Evolutionary conservation across 2,329 filamentous ascomycete species (phyloP), one percentile per base, ranked within the genome.

Genomic region (Graphium sp.): DNA sequence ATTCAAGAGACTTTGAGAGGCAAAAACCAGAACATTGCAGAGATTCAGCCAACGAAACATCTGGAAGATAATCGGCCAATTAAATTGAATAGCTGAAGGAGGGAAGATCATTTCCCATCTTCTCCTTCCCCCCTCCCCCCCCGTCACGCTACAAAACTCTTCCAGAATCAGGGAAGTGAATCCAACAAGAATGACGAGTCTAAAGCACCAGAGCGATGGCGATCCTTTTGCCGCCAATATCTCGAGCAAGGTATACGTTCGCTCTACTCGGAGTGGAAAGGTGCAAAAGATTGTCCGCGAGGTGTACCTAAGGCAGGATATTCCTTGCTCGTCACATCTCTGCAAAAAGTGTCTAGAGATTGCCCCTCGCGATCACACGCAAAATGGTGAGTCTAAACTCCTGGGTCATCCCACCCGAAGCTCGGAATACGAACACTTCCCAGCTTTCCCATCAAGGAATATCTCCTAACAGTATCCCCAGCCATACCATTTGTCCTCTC

Each of bases 221-320:
- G 66, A 70, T 31, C 54, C 64, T 8, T 48, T 60, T 34, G 65
- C 74, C 18, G 62, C 75, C 26, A 92, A 79, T 46, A 77, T 95
- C 38, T 87, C 84, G 18, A 94, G 79, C 67, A 98, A 95, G 58
- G 74, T 91, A 43, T 98, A 91, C 48, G 81, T 98, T 37, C 72
- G 89, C 35, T 94, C 89, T 16, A 92, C 87, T 26, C 85, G 82
- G 54, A 89, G 74, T 52, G 89, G 89, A 53, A 94, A 94, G 59
- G 87, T 95, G 34, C 89, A 95, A 53, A 98, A 98, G 64, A 91
- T 98, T 46, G 89, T 98, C 39, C 74, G 85, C 44, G 89, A 98
- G 60, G 67, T 95, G 37, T 98, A 98, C 54, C 65, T 98, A 35
- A 74, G 89, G 51, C 81, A 87, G 56, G 89, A 98, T 50, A 95